Evolutionary conservation across 345 rosid species (phyloP), one percentile per base, ranked within the genome.

Genomic region (Eucalyptus tenuipes): DNA sequence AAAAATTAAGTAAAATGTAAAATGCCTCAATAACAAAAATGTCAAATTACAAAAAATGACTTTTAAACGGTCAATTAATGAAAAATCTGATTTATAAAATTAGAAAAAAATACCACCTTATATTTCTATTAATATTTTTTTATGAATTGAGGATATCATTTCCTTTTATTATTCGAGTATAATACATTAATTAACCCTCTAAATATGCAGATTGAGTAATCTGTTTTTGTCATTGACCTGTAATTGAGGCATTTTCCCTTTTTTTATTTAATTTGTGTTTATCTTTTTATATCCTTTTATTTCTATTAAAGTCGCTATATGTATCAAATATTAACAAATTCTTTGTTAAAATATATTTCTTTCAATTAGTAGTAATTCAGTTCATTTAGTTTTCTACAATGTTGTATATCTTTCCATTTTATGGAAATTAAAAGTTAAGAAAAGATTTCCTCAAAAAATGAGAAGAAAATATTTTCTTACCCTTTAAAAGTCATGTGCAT

Each of bases 201-300:
- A 61, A 29, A 61, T 59, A 61, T 61, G 68, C 68, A 29, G 68
- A 61, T 5, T 13, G 0, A 61, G 16, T 29, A 29, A 61, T 61
- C 8, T 25, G 33, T 27, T 61, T 59, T 27, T 27, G 15, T 29
- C 68, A 3, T 29, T 29, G 33, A 61, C 68, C 16, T 29, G 1
- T 29, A 61, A 61, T 61, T 27, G 16, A 29, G 68, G 16, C 68
- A 13, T 13, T 61, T 29, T 6, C 8, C 33, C 0, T 13, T 59
- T 25, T n/a, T 11, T 27, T 3, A 59, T 59, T 59, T 27, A 59
- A 59, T 59, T 27, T 59, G 68, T 27, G 16, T 27, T 59, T 59
- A 59, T 59, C 0, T 59, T 0, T 27, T 59, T 59, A 0, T 5
- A 27, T 59, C 68, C 15, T 5, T 59, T 59, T 59, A 12, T 29